Conservation (phyloP, 2,329 filamentous ascomycete genomes). For the Pestalotiopsis sp. region DNA sequence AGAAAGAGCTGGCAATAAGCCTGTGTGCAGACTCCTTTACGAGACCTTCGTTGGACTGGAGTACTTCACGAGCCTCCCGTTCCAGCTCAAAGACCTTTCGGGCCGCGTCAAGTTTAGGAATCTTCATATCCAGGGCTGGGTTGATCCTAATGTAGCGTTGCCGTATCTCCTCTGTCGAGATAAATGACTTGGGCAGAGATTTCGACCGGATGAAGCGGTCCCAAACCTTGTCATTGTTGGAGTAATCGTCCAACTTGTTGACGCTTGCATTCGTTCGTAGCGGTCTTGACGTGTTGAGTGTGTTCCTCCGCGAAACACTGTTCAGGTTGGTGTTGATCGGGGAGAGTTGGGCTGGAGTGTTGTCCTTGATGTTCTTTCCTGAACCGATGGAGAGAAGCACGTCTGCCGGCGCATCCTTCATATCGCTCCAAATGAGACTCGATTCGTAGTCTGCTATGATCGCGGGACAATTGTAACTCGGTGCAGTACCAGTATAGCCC, state of each 20-base stretch:
- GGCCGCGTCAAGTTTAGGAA: conserved; percentile 2
- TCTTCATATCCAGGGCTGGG: conserved; percentile 23
- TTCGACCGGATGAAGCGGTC: conserved; percentile 23
- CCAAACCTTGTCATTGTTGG: conserved; percentile 22
- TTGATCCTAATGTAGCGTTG: conserved; percentile 28
- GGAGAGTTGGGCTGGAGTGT: conserved; percentile 20
- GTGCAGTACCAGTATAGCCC: conserved; percentile 22
- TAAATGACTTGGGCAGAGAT: neutral
- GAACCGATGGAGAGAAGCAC: conserved; percentile 29
- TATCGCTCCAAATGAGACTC: conserved; percentile 27
- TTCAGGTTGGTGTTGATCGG: conserved; percentile 13
- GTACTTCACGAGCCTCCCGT: conserved; percentile 22
- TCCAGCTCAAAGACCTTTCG: conserved; percentile 20
- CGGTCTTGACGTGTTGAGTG: conserved; percentile 1
- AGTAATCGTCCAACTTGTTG: conserved; percentile 8
- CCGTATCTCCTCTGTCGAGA: conserved; percentile 16
- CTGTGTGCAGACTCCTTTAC: conserved; percentile 28
- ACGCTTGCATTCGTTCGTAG: neutral
- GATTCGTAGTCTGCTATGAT: conserved; percentile 25
- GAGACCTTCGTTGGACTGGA: conserved; percentile 23
- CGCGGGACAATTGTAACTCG: conserved; percentile 25
- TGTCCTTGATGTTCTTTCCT: conserved; percentile 24
- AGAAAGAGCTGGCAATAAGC: conserved; percentile 30
- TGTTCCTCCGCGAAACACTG: neutral
- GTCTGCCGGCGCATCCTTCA: conserved; percentile 23